Evolutionary conservation across 352 stramenopile genomes (phyloP).

Genomic region (Phytophthora sojae): DNA sequence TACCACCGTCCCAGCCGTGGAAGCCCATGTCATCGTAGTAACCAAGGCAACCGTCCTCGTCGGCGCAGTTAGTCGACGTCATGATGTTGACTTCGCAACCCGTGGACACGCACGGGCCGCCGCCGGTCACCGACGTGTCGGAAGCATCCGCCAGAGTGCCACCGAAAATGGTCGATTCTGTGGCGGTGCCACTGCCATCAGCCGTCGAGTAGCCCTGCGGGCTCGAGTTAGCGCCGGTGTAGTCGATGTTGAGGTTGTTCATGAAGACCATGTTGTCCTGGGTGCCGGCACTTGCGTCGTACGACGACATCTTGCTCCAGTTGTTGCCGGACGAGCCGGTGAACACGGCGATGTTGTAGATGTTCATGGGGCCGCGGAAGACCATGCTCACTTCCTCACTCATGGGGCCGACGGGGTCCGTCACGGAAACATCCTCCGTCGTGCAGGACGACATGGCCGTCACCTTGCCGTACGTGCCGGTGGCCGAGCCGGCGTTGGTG

Average conservation of each 20-base stretch:
- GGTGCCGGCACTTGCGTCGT: slow-evolving; percentile 33
- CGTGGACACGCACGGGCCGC: slow-evolving; percentile 62
- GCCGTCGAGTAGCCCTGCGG: slow-evolving; percentile 55
- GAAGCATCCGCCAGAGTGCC: slow-evolving; percentile 62
- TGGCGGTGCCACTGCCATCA: slow-evolving; percentile 40
- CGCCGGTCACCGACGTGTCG: slow-evolving; percentile 45
- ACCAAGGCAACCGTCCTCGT: slow-evolving; percentile 58
- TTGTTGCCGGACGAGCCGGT: slow-evolving; percentile 26
- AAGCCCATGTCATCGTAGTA: slow-evolving; percentile 76
- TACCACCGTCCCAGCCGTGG: slow-evolving; percentile 75
- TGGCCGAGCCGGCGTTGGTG: slow-evolving; percentile 44
- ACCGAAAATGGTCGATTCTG: slow-evolving; percentile 48
- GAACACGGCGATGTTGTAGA: slow-evolving; percentile 71
- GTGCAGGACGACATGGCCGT: slow-evolving; percentile 43
- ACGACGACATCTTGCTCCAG: slow-evolving; percentile 61
- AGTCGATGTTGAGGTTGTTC: slow-evolving; percentile 72
- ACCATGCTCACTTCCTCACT: slow-evolving; percentile 66
- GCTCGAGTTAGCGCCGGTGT: slow-evolving; percentile 48
- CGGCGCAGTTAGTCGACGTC: slow-evolving; percentile 57
- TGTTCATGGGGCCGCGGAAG: slow-evolving; percentile 68
- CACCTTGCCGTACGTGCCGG: slow-evolving; percentile 56
- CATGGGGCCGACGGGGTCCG: slow-evolving; percentile 51
- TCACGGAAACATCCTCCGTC: slow-evolving; percentile 43
- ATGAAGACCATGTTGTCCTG: slow-evolving; percentile 68
- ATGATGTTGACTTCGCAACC: slow-evolving; percentile 85